These are phyloP conservation scores for Chaetomium olivaceum DNA, from an alignment of 2,329 filamentous ascomycete genomes.

Conservation along the genomic window DNA sequence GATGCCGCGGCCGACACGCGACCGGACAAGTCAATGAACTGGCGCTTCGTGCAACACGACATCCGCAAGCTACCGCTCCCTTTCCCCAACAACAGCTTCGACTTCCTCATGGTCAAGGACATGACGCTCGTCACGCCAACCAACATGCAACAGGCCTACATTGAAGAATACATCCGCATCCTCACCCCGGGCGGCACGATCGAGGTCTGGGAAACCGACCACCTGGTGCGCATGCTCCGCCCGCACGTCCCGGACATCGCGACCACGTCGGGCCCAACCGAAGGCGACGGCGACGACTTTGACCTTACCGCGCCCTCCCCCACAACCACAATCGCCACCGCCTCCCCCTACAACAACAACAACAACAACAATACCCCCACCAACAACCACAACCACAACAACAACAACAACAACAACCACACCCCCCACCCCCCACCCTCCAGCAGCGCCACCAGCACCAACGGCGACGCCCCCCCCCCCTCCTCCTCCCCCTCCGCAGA, in stretches of 20 bases:
- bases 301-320: neutral
- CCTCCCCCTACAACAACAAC: neutral
- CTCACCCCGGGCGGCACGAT: conserved; percentile 75
- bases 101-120: conserved; percentile 87
- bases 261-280: conserved; percentile 37
- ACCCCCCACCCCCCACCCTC: neutral
- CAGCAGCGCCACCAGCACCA: neutral
- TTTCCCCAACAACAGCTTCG: conserved; percentile 77
- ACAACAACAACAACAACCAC: neutral
- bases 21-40: conserved; percentile 71
- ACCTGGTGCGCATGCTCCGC: conserved; percentile 77
- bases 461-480: neutral
- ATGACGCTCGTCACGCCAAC: conserved; percentile 66
- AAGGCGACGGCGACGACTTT: conserved; percentile 22
- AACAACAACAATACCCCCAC: too few species aligned
- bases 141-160: conserved; percentile 54
- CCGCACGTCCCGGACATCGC: conserved; percentile 66
- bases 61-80: conserved; percentile 74
- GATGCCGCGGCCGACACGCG: conserved; percentile 35
- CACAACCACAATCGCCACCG: neutral
- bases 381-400: neutral
- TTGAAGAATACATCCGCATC: conserved; percentile 75
- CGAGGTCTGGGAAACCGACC: conserved; percentile 89
- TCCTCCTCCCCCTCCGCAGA: conserved; percentile 41
- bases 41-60: conserved; percentile 88